Evolutionary conservation across 1,284 basidiomycete genomes (phyloP).

Genomic region (Afroboletus lepidellus): DNA sequence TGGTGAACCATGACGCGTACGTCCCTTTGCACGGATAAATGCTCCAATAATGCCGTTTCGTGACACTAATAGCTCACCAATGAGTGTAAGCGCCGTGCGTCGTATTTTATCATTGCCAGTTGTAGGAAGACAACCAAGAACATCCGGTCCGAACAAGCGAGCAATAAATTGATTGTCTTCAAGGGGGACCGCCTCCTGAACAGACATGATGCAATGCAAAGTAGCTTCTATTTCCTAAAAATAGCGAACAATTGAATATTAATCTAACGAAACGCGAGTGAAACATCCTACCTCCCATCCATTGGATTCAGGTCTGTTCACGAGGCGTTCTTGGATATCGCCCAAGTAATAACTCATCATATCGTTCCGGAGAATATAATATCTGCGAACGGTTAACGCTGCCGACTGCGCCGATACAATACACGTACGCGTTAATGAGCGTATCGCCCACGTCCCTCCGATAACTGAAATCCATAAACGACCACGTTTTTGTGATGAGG

Average conservation of each 20-base stretch:
- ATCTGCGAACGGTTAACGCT: slow-evolving; percentile 47
- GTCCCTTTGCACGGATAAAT: slow-evolving; percentile 47
- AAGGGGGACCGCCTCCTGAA: slow-evolving; percentile 83
- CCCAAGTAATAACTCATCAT: slow-evolving; percentile 72
- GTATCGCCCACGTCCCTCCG: slow-evolving; percentile 88
- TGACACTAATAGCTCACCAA: slow-evolving; percentile 48
- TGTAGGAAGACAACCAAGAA: slow-evolving; percentile 66
- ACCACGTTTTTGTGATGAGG: slow-evolving; percentile 5
- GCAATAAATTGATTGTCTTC: slow-evolving; percentile 65
- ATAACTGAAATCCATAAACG: slow-evolving; percentile 51
- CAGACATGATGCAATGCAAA: slow-evolving; percentile 78
- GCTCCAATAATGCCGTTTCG: not conserved
- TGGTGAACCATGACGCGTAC: slow-evolving; percentile 85
- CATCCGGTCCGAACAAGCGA: slow-evolving; percentile 66
- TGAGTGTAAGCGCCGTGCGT: slow-evolving; percentile 67
- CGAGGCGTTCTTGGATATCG: slow-evolving; percentile 56
- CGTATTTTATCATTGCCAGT: slow-evolving; percentile 66
- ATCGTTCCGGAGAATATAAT: slow-evolving; percentile 81
- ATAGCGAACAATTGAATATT: not conserved
- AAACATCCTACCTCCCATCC: slow-evolving; percentile 67
- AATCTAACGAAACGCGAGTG: not conserved
- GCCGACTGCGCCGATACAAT: not conserved
- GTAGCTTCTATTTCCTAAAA: slow-evolving; percentile 79
- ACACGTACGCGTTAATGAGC: slow-evolving; percentile 80
- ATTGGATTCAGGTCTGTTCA: slow-evolving; percentile 35